phyloP scores from a whole-genome alignment of 139 green algal genomes.

The Deuterostichococcus epilithicus region DNA sequence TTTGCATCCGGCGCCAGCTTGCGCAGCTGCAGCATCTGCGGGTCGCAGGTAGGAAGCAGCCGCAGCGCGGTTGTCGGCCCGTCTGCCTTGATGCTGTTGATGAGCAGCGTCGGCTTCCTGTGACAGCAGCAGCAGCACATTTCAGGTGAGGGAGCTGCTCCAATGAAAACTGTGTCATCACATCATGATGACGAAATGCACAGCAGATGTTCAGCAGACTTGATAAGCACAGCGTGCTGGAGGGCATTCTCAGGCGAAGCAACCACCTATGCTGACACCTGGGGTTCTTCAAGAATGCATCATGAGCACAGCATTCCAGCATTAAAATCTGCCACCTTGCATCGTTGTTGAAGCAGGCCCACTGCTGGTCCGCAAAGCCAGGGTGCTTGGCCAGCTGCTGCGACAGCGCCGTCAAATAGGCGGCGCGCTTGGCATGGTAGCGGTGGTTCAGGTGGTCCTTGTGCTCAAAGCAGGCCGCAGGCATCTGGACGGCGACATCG shows the following conservation, averaged over 20 bases:
- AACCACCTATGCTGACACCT: no score
- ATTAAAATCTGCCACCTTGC: constrained; percentile 10
- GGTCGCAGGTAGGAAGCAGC: constrained; percentile 26
- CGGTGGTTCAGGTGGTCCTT: constrained; percentile 74
- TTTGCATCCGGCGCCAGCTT: constrained; percentile 54
- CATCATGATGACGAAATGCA: no score
- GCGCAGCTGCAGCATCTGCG: constrained; percentile 35
- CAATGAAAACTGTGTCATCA: no score
- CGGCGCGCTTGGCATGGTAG: constrained; percentile 60
- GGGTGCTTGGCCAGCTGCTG: constrained; percentile 25
- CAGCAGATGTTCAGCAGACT: no score
- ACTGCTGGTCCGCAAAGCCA: constrained; percentile 22
- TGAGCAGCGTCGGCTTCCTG: not conserved
- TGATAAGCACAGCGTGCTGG: no score
- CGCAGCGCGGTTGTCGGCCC: constrained; percentile 20
- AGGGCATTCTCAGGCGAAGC: no score
- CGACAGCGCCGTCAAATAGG: constrained; percentile 57
- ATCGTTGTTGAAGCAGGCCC: constrained; percentile 40
- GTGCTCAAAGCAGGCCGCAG: constrained; percentile 49
- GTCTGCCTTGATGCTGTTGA: not conserved
- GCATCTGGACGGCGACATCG: constrained; percentile 67
- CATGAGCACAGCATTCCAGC: constrained; percentile 17
- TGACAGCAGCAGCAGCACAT: no score
- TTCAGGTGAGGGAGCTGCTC: no score
- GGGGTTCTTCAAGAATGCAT: constrained; percentile 25